Evolutionary conservation across 2,329 filamentous ascomycete genomes (phyloP).

Genomic region (Tolypocladium sp.): DNA sequence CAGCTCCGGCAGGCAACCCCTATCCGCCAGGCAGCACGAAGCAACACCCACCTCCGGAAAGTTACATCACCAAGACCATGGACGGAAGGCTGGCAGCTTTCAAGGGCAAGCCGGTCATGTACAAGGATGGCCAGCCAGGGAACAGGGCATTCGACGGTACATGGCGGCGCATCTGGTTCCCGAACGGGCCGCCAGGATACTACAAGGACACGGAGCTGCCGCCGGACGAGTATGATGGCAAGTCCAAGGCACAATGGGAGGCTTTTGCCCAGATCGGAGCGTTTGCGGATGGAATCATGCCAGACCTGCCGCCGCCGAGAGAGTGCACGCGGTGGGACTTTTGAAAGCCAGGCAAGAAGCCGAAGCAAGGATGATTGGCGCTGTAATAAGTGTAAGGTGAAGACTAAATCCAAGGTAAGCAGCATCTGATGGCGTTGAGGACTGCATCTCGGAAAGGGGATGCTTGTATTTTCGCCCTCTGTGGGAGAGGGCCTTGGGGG

Average conservation of each 20-base stretch:
- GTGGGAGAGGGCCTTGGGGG: neutral
- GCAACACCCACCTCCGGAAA: constrained; percentile 33
- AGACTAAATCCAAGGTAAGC: neutral
- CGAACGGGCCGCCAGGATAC: constrained; percentile 56
- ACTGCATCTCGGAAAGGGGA: neutral
- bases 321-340: constrained; percentile 72
- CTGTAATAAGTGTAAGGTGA: neutral
- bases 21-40: constrained; percentile 35
- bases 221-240: constrained; percentile 47
- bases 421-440: constrained; percentile 4
- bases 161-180: constrained; percentile 63
- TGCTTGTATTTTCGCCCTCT: neutral
- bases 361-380: neutral
- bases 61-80: constrained; percentile 32
- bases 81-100: constrained; percentile 44
- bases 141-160: constrained; percentile 42
- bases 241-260: constrained; percentile 53
- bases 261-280: constrained; percentile 54
- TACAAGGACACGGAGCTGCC: constrained; percentile 55
- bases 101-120: constrained; percentile 54
- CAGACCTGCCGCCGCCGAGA: constrained; percentile 65
- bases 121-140: constrained; percentile 41
- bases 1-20: constrained; percentile 17
- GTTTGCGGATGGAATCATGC: constrained; percentile 66
- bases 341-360: constrained; percentile 24